These are phyloP conservation scores for Mucor plumbeus DNA, from an alignment of 371 early-diverging fungal genomes.

Conservation along the genomic window DNA sequence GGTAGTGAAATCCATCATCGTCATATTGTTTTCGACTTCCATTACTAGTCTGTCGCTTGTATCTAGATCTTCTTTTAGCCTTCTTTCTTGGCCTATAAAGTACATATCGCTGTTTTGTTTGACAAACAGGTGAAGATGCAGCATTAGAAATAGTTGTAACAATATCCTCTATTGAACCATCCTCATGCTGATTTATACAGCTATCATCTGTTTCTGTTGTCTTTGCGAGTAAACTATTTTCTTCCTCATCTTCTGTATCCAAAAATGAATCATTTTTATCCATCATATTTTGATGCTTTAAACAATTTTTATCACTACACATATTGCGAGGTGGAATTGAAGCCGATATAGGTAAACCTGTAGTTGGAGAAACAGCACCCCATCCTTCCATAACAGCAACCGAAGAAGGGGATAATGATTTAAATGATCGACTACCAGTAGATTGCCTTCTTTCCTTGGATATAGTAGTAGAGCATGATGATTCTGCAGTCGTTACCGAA, in stretches of 20 bases:
- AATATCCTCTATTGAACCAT: constrained; percentile 1
- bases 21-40: constrained; percentile 13
- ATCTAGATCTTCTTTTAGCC: constrained; percentile 4
- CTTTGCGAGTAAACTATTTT: neutral
- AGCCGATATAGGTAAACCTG: constrained; percentile 36
- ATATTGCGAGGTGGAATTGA: constrained; percentile 33
- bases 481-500: neutral
- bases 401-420: constrained; percentile 35
- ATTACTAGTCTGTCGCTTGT: constrained; percentile 3
- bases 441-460: constrained; percentile 9
- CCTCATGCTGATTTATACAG: neutral
- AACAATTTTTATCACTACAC: constrained; percentile 27
- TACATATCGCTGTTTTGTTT: neutral
- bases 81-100: neutral
- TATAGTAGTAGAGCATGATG: neutral
- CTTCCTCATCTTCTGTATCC: neutral
- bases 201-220: constrained; percentile 9
- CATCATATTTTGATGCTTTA: constrained; percentile 7
- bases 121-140: neutral
- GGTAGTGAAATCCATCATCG: constrained; percentile 37
- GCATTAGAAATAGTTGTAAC: neutral
- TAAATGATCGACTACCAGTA: neutral
- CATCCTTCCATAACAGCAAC: constrained; percentile 40
- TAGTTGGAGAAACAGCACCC: constrained; percentile 42
- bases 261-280: neutral